Conservation (phyloP, 179 eudicot genomes). For the Patellifolia procumbens region DNA sequence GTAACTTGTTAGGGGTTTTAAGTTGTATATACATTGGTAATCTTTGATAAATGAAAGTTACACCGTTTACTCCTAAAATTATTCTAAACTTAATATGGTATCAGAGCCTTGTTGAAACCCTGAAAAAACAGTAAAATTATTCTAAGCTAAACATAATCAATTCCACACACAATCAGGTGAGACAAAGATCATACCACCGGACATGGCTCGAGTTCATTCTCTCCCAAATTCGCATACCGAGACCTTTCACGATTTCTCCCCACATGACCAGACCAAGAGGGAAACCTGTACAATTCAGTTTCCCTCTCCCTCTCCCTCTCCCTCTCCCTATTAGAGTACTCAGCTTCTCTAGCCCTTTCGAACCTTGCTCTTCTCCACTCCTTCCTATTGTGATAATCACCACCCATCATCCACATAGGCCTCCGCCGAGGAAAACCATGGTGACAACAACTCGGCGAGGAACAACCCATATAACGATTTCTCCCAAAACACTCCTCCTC, state of each 20-base stretch:
- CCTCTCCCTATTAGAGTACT: neutral
- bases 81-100: neutral
- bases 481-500: neutral
- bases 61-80: neutral
- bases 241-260: neutral
- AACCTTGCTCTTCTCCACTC: neutral
- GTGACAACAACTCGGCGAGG: neutral
- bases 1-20: no score
- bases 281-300: no score
- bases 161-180: neutral
- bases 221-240: neutral
- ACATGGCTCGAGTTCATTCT: conserved; percentile 28
- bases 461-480: neutral
- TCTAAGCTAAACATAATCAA: no score
- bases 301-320: no score
- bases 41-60: no score
- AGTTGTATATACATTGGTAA: no score
- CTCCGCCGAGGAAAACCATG: neutral
- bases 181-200: conserved; percentile 42
- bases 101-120: neutral
- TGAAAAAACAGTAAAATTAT: neutral
- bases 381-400: neutral
- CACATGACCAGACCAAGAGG: no score
- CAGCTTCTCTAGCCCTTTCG: neutral
- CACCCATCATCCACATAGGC: neutral